phyloP scores from a whole-genome alignment of 768 basidiomycete genomes.

The Rhodosporidiobolus sp. region DNA sequence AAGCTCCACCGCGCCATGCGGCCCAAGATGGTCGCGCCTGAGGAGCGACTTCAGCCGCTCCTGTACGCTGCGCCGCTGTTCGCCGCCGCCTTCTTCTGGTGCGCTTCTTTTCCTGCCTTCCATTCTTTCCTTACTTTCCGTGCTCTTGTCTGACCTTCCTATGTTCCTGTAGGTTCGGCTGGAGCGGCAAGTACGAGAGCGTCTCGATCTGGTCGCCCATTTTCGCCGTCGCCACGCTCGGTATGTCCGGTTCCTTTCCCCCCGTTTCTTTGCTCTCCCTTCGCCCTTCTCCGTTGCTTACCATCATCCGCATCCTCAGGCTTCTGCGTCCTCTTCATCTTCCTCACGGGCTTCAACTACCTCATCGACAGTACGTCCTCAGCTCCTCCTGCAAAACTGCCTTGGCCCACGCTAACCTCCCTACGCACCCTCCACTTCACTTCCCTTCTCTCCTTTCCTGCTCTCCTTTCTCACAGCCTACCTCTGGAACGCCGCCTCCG shows the following conservation, averaged over 20 bases:
- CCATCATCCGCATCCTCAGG: too few relatives aligned
- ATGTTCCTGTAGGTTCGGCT: conserved; percentile 28
- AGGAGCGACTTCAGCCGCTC: conserved; percentile 41
- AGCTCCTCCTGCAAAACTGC: too few relatives aligned
- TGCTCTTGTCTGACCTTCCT: not conserved
- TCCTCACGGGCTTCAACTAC: conserved; percentile 42
- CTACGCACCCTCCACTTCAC: too few relatives aligned
- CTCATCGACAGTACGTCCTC: conserved; percentile 32
- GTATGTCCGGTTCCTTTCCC: conserved; percentile 3
- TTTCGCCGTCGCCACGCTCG: conserved; percentile 30
- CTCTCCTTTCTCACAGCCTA: not conserved
- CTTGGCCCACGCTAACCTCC: not conserved
- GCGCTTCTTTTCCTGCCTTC: too few relatives aligned
- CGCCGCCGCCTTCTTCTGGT: conserved; percentile 40
- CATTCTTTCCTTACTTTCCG: too few relatives aligned
- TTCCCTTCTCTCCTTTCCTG: too few relatives aligned
- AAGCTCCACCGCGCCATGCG: conserved; percentile 16
- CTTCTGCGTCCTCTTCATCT: conserved; percentile 38
- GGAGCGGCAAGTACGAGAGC: conserved; percentile 23
- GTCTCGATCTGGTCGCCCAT: conserved; percentile 36
- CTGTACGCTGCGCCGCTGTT: conserved; percentile 34
- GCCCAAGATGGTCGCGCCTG: conserved; percentile 41
- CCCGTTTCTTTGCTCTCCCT: too few relatives aligned
- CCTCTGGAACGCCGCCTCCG: conserved; percentile 36
- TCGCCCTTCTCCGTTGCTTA: too few relatives aligned